A percentile compares a stretch with the other conserved stretches of the same genome.
phyloP scores from a whole-genome alignment of 108 stramenopile species.

The Cyclotella kingstonii region DNA sequence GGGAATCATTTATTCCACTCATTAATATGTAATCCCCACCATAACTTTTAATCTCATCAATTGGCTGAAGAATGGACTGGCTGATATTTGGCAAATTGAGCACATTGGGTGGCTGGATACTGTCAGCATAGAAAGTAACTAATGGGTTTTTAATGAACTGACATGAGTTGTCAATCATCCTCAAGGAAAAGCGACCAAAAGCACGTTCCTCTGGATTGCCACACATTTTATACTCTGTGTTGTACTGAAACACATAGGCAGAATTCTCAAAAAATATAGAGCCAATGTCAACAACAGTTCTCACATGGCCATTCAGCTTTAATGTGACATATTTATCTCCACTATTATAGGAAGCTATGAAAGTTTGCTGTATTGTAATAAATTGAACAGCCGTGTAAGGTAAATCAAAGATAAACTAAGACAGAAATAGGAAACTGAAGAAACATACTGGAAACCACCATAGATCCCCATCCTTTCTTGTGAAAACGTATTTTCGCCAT shows the following conservation, averaged over 20 bases:
- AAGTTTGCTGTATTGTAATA: slow-evolving; percentile 22
- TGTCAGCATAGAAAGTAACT: slow-evolving; percentile 21
- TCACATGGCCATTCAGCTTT: slow-evolving; percentile 42
- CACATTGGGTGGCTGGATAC: slow-evolving; percentile 26
- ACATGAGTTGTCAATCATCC: slow-evolving; percentile 28
- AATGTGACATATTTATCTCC: slow-evolving; percentile 31
- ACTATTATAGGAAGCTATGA: slow-evolving; percentile 3
- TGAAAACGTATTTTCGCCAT: slow-evolving; percentile 30
- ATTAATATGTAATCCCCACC: slow-evolving; percentile 29
- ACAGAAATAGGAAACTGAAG: background rate
- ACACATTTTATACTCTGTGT: slow-evolving; percentile 45
- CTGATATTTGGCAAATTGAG: slow-evolving; percentile 29
- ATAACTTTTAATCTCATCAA: slow-evolving; percentile 21
- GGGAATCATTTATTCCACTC: slow-evolving; percentile 24
- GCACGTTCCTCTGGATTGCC: slow-evolving; percentile 8
- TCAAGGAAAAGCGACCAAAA: slow-evolving; percentile 16
- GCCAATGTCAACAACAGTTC: slow-evolving; percentile 19
- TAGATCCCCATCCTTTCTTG: slow-evolving; percentile 29
- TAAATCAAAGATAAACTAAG: too few species aligned
- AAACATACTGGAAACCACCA: slow-evolving; percentile 6
- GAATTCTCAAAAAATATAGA: slow-evolving; percentile 9
- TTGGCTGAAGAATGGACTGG: slow-evolving; percentile 17
- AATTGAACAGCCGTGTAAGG: too few species aligned
- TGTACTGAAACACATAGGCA: slow-evolving; percentile 27
- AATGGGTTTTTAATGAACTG: slow-evolving; percentile 26